These are phyloP conservation scores for Crithidia bombi DNA, from an alignment of 208 protist species.

Conservation along the genomic window DNA sequence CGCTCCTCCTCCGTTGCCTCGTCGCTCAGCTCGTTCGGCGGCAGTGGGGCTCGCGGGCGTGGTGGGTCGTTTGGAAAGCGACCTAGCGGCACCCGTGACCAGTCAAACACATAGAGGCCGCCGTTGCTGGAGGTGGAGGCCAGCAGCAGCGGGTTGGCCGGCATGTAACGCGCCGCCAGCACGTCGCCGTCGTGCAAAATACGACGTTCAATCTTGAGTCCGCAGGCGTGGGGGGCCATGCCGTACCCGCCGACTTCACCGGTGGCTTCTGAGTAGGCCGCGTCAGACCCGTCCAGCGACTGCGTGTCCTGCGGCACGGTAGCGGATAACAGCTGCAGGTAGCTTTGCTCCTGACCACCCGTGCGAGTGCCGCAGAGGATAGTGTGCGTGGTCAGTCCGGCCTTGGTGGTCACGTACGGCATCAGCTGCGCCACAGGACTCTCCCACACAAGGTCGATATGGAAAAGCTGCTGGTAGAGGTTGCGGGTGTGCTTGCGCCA, in stretches of 20 bases:
- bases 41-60: slow-evolving; percentile 85
- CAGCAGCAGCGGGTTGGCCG: slow-evolving; percentile 83
- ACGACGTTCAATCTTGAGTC: slow-evolving; percentile 74
- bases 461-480: slow-evolving; percentile 87
- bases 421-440: slow-evolving; percentile 78
- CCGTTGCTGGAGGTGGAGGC: slow-evolving; percentile 81
- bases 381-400: slow-evolving; percentile 67
- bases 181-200: slow-evolving; percentile 91
- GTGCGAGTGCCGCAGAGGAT: slow-evolving; percentile 81
- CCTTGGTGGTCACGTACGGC: slow-evolving; percentile 77
- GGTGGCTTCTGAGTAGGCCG: slow-evolving; percentile 77
- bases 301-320: slow-evolving; percentile 59
- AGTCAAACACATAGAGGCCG: slow-evolving; percentile 90
- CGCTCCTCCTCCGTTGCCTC: slow-evolving; percentile 84
- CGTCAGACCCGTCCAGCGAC: slow-evolving; percentile 48
- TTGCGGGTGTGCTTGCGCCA: slow-evolving; percentile 90
- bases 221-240: slow-evolving; percentile 68
- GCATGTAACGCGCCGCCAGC: slow-evolving; percentile 83
- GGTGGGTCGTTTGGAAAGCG: slow-evolving; percentile 90
- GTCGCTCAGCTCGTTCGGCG: slow-evolving; percentile 79
- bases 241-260: slow-evolving; percentile 93
- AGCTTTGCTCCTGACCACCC: slow-evolving; percentile 83
- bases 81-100: slow-evolving; percentile 84
- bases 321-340: slow-evolving; percentile 78
- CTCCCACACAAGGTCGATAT: slow-evolving; percentile 91